phyloP scores from a whole-genome alignment of 2,329 filamentous ascomycete species.

The Mariannaea sp. region DNA sequence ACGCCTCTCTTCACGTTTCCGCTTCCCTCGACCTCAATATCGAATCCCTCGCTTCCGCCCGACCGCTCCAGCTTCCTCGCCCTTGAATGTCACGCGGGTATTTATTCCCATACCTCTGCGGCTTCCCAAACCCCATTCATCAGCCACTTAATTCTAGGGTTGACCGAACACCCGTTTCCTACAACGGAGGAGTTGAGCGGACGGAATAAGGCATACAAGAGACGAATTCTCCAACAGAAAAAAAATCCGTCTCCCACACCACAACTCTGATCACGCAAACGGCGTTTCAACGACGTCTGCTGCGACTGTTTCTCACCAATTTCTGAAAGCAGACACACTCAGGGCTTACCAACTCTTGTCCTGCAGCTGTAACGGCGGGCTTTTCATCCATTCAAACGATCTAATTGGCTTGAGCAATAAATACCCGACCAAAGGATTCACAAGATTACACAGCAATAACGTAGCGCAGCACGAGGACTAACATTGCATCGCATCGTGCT shows the following conservation, averaged over 20 bases:
- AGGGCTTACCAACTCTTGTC: conserved; percentile 7
- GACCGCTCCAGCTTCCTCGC: conserved; percentile 1
- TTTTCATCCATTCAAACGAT: conserved; percentile 6
- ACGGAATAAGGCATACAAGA: too few species aligned
- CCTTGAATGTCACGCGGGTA: conserved; percentile 12
- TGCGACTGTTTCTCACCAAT: conserved; percentile 4
- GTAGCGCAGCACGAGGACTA: conserved; percentile 11
- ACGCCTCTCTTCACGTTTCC: conserved; percentile 11
- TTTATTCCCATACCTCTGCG: conserved; percentile 21
- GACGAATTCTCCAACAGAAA: neutral
- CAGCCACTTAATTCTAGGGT: conserved; percentile 19
- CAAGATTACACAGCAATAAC: conserved; percentile 5
- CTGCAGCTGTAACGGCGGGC: conserved; percentile 7
- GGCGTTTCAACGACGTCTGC: conserved; percentile 2
- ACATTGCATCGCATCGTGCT: conserved; percentile 18
- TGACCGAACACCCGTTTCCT: conserved; percentile 17
- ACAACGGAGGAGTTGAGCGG: conserved; percentile 2
- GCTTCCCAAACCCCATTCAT: conserved; percentile 15
- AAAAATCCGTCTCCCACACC: neutral
- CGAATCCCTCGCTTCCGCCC: conserved; percentile 11
- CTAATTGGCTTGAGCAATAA: conserved; percentile 11
- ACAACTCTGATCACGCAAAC: conserved; percentile 4
- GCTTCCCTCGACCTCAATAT: conserved; percentile 8
- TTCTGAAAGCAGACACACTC: conserved; percentile 13
- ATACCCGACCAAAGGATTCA: conserved; percentile 4